phyloP scores from a whole-genome alignment of 352 stramenopile species.

The Chrysophaeum taylorii region DNA sequence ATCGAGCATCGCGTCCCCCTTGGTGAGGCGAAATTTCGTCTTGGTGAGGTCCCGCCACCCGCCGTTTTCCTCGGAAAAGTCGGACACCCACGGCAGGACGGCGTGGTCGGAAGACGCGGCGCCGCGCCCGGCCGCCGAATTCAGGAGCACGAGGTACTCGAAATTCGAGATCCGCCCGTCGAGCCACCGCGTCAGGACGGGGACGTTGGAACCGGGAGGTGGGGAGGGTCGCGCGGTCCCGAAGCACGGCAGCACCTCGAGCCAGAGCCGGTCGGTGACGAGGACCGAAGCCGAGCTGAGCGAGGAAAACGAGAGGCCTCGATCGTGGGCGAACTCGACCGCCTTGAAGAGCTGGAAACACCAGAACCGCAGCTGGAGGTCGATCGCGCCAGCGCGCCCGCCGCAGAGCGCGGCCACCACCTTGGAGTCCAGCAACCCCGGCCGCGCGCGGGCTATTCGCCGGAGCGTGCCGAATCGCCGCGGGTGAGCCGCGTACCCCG shows the following conservation, averaged over 20 bases:
- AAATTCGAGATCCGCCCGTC: slow-evolving; percentile 72
- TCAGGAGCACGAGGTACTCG: slow-evolving; percentile 82
- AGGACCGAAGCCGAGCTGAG: background rate
- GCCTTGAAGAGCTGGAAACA: slow-evolving; percentile 25
- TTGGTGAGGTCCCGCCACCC: slow-evolving; percentile 74
- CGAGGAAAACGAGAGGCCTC: slow-evolving; percentile 1
- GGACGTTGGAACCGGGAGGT: slow-evolving; percentile 20
- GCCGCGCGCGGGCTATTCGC: too few species aligned
- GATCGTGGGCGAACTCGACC: background rate
- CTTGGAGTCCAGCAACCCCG: background rate
- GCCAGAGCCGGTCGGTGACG: slow-evolving; percentile 17
- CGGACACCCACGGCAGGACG: slow-evolving; percentile 87
- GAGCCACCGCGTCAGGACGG: slow-evolving; percentile 65
- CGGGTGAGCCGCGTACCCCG: too few species aligned
- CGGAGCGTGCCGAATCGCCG: too few species aligned
- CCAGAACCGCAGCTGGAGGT: slow-evolving; percentile 26
- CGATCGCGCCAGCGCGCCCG: slow-evolving; percentile 12
- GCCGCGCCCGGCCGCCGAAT: slow-evolving; percentile 70
- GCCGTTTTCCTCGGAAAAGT: slow-evolving; percentile 53
- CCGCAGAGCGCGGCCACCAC: background rate
- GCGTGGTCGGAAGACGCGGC: slow-evolving; percentile 68
- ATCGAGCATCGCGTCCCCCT: slow-evolving; percentile 79
- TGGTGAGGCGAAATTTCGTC: slow-evolving; percentile 85
- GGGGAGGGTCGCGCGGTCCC: background rate
- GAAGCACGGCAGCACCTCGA: slow-evolving; percentile 5